Evolutionary conservation across 768 basidiomycete genomes (phyloP).

Genomic region (Podaxis sp.): DNA sequence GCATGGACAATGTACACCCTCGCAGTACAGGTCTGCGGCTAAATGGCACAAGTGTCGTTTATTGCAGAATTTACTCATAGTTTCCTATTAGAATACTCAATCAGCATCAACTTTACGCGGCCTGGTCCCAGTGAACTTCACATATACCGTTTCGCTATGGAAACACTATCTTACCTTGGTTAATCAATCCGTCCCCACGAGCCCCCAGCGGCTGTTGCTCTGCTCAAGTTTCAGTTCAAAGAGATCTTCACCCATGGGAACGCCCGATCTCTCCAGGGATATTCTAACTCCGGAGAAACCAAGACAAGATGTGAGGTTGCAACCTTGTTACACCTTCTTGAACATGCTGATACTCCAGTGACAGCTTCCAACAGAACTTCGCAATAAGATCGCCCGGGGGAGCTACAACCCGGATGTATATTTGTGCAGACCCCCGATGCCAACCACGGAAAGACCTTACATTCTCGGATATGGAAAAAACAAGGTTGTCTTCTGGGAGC

Average conservation of each 20-base stretch:
- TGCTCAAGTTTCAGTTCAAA: neutral
- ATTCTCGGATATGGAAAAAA: neutral
- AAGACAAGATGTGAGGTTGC: neutral
- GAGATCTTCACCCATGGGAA: neutral
- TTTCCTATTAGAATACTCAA: too few relatives aligned
- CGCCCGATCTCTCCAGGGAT: neutral
- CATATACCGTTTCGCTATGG: neutral
- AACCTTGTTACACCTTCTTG: neutral
- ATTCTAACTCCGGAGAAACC: neutral
- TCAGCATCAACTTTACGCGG: neutral
- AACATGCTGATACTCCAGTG: neutral
- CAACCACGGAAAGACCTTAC: neutral
- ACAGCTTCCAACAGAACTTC: neutral
- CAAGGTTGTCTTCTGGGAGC: neutral
- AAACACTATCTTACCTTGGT: neutral
- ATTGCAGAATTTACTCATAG: too few relatives aligned
- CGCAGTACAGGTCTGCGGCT: too few relatives aligned
- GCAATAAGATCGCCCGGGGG: neutral
- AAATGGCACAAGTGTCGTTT: too few relatives aligned
- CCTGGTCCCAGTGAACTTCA: neutral
- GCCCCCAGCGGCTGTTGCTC: neutral
- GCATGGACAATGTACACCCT: too few relatives aligned
- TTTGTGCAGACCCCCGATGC: neutral
- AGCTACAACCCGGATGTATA: neutral
- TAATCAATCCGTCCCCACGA: neutral